phyloP scores from a whole-genome alignment of 139 green algal genomes.

The Picochlorum sp. region DNA sequence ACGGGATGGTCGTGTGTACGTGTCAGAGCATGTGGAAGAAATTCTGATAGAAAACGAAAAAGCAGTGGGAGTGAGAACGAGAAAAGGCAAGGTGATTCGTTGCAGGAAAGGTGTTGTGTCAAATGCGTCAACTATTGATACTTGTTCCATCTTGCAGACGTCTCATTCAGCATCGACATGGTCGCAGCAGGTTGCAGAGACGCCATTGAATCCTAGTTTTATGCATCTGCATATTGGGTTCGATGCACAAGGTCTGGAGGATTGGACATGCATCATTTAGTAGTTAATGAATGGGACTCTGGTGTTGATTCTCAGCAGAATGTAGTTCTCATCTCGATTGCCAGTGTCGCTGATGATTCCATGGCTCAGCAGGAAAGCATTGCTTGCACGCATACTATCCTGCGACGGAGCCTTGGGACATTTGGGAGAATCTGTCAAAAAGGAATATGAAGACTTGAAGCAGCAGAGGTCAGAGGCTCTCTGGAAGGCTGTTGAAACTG shows the following conservation, averaged over 20 bases:
- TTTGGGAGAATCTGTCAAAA: conserved; percentile 66
- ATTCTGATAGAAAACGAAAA: conserved; percentile 66
- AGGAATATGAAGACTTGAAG: conserved; percentile 84
- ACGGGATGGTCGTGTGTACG: conserved; percentile 64
- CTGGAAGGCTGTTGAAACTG: conserved; percentile 74
- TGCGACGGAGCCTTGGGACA: conserved; percentile 78
- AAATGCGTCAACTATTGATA: conserved; percentile 87
- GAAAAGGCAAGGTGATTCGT: neutral
- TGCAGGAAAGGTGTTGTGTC: conserved; percentile 52
- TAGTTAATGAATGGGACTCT: conserved; percentile 79
- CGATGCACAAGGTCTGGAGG: conserved; percentile 54
- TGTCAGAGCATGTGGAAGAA: conserved; percentile 75
- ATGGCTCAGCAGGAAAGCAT: conserved; percentile 73
- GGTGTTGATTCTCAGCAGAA: conserved; percentile 79
- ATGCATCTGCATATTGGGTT: conserved; percentile 97
- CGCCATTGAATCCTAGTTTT: conserved; percentile 73
- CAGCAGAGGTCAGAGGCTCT: conserved; percentile 76
- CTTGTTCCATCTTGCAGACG: conserved; percentile 59
- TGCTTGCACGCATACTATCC: conserved; percentile 72
- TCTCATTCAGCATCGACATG: conserved; percentile 11
- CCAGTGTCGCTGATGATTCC: conserved; percentile 61
- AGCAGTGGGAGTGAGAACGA: conserved; percentile 32
- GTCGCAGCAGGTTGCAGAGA: conserved; percentile 29
- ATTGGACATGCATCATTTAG: conserved; percentile 94
- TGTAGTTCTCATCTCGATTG: conserved; percentile 84